Conservation (phyloP, 148 eudicot species). For the Pouteria glomerata region DNA sequence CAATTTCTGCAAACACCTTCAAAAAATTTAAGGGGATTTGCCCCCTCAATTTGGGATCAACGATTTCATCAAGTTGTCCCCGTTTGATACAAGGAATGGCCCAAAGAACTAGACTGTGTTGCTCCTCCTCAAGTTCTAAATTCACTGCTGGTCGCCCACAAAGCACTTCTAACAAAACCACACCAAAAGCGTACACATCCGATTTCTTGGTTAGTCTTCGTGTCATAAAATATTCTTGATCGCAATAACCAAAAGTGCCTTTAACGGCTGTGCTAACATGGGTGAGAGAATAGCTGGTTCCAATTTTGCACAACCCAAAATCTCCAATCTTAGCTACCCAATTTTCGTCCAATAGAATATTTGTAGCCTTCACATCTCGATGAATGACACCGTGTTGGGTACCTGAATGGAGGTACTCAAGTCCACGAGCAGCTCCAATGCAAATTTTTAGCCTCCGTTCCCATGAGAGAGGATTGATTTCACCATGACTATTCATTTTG, state of each 20-base stretch:
- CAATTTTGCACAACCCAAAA: background rate
- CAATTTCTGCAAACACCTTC: background rate
- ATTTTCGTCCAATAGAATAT: background rate
- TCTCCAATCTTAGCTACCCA: background rate
- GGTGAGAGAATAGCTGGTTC: background rate
- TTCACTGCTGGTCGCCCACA: background rate
- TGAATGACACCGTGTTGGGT: background rate
- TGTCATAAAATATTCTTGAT: background rate
- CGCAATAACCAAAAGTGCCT: background rate
- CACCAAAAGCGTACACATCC: background rate
- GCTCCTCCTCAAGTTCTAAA: background rate
- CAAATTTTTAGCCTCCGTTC: background rate
- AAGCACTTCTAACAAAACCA: background rate
- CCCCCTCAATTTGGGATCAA: background rate
- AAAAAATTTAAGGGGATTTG: background rate
- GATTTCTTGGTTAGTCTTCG: background rate
- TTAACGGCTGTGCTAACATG: background rate
- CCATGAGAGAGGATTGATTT: background rate
- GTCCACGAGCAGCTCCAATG: background rate
- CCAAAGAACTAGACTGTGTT: background rate
- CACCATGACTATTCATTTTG: background rate
- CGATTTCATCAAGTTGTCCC: background rate
- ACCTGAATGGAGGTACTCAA: background rate
- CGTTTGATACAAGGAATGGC: background rate
- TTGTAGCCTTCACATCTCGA: background rate